Evolutionary conservation across 2,329 filamentous ascomycete genomes (phyloP).

Genomic region (Fusarium nanum): DNA sequence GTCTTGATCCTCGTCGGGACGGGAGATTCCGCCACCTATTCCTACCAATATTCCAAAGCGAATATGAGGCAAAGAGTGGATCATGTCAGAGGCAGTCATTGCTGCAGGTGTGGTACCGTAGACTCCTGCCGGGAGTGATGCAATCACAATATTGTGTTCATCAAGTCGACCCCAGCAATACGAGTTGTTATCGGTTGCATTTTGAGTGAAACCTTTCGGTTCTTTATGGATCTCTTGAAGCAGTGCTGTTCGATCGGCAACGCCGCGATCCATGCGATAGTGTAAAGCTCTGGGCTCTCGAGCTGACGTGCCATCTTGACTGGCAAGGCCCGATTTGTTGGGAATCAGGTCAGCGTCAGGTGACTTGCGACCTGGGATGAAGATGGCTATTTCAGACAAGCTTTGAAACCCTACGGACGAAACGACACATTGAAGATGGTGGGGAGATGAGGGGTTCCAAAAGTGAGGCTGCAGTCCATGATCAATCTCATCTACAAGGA

Average conservation of each 20-base stretch:
- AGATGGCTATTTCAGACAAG: too few relatives aligned
- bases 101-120: slow-evolving; percentile 32
- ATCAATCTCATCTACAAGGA: too few relatives aligned
- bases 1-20: slow-evolving; percentile 12
- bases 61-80: slow-evolving; percentile 33
- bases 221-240: slow-evolving; percentile 41
- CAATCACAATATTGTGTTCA: slow-evolving; percentile 46
- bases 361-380: too few relatives aligned
- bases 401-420: too few relatives aligned
- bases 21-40: slow-evolving; percentile 56
- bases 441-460: too few relatives aligned
- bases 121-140: slow-evolving; percentile 35
- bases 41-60: slow-evolving; percentile 42
- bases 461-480: too few relatives aligned
- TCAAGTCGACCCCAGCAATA: slow-evolving; percentile 46
- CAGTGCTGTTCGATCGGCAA: slow-evolving; percentile 42
- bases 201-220: slow-evolving; percentile 10
- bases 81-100: slow-evolving; percentile 15
- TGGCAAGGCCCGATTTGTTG: too few relatives aligned
- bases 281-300: slow-evolving; percentile 12
- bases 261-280: slow-evolving; percentile 45
- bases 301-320: background rate
- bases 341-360: rapidly evolving
- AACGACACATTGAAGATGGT: too few relatives aligned
- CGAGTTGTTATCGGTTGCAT: slow-evolving; percentile 39